Evolutionary conservation across 768 basidiomycete genomes (phyloP).

Genomic region (Kwoniella shandongensis): DNA sequence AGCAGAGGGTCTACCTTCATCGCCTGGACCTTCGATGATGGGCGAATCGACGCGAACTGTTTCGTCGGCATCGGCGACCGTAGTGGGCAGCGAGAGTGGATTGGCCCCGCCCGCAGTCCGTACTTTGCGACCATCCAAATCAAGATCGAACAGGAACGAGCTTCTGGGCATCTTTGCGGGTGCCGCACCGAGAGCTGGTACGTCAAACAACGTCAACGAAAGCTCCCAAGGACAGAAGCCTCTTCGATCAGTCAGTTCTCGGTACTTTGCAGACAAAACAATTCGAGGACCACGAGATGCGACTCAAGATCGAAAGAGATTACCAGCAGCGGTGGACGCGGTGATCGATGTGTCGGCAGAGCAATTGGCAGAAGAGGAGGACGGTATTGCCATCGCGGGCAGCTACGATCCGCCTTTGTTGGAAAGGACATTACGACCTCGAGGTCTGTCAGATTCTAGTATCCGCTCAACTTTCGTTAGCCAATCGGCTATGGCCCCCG

Average conservation of each 20-base stretch:
- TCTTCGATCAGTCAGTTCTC: slow-evolving; percentile 36
- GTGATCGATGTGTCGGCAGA: slow-evolving; percentile 63
- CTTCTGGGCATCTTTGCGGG: slow-evolving; percentile 92
- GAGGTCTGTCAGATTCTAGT: slow-evolving; percentile 88
- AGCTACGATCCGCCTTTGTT: slow-evolving; percentile 58
- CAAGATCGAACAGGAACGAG: slow-evolving; percentile 43
- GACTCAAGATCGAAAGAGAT: slow-evolving; percentile 26
- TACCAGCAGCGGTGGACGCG: slow-evolving; percentile 62
- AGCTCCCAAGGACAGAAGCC: slow-evolving; percentile 18
- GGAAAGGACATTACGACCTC: slow-evolving; percentile 64
- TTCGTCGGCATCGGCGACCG: slow-evolving; percentile 11
- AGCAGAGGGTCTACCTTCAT: slow-evolving; percentile 10
- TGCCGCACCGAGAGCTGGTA: slow-evolving; percentile 58
- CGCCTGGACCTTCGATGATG: not conserved
- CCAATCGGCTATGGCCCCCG: slow-evolving; percentile 35
- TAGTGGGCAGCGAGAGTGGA: slow-evolving; percentile 1
- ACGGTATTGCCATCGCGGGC: slow-evolving; percentile 8
- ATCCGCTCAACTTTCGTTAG: slow-evolving; percentile 79
- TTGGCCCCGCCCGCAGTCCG: slow-evolving; percentile 12
- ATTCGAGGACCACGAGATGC: slow-evolving; percentile 28
- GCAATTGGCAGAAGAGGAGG: slow-evolving; percentile 43
- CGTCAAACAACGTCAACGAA: slow-evolving; percentile 53
- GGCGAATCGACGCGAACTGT: not conserved
- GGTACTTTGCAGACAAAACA: slow-evolving; percentile 38
- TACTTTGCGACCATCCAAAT: slow-evolving; percentile 37